Evolutionary conservation across 306 rosid species (phyloP), one percentile per base, ranked within the genome.

Genomic region (Heteromeles arbutifolia): DNA sequence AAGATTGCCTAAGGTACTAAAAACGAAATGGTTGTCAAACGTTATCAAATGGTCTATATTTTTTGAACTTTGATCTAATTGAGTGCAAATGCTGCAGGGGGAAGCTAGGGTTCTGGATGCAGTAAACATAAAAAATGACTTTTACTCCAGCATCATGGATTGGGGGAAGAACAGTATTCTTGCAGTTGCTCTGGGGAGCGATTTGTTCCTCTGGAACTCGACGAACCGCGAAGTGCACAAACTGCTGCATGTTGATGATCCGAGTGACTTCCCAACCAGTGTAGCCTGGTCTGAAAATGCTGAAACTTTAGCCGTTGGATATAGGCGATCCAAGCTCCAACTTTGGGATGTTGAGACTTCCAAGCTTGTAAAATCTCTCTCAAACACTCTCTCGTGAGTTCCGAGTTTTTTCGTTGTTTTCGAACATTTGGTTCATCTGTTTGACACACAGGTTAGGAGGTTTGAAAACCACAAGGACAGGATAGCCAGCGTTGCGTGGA

Each of bases 341-440:
- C 79, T 92, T 8, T 88, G 91, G 91, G 96, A 92, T 83, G 74
- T 83, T 48, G 97, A 88, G 78, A 86, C 90, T 85, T 88, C 82
- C 45, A 86, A 85, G 81, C 86, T 66, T 11, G 92, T 92, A 77
- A 12, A 72, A 77, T 17, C 44, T 58, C 67, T 61, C 65, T 25
- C 65, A 61, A 61, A 61, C 32, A 57, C 63, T 29, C 25, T 5
- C 67, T 72, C 29, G 19, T 66, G 13, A 21, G 77, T 15, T 75
- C 28, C 63, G 15, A 66, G 26, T 69, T 57, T 34, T 73, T 6
- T 68, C 84, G 25, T 80, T 74, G 32, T 63, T 19, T 74, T 34
- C 45, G 12, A 65, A 37, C 21, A 26, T 39, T 72, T 67, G 11
- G 44, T 70, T 41, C n/a, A 28, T n/a, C 8, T 53, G 54, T 29